A percentile compares a stretch with the other conserved stretches of the same genome.
Conservation (phyloP, 306 rosid species). For the Canavalia gladiata region DNA sequence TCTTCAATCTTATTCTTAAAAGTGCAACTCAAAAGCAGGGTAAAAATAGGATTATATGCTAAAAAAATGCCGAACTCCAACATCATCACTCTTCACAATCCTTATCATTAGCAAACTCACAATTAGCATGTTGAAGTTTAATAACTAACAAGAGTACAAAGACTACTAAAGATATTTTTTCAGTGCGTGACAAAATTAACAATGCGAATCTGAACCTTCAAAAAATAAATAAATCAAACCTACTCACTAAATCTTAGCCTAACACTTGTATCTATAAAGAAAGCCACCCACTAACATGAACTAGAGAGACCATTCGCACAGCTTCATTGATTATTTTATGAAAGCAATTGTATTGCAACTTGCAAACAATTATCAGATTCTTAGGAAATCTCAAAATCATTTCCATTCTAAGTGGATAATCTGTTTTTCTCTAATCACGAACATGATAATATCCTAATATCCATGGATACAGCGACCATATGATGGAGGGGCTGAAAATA, state of each 20-base stretch:
- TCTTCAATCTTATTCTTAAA: not conserved
- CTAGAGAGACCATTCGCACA: conserved; percentile 26
- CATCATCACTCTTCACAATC: not conserved
- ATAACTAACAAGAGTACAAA: not conserved
- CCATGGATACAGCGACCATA: too few species aligned
- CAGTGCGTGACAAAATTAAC: not conserved
- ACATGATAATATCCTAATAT: not conserved
- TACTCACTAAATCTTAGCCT: conserved; percentile 41
- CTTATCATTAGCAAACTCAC: conserved; percentile 18
- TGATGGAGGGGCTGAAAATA: too few species aligned
- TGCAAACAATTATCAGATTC: not conserved
- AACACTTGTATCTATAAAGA: conserved; percentile 41
- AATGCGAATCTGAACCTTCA: conserved; percentile 13
- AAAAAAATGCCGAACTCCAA: conserved; percentile 1
- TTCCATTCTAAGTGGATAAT: not conserved
- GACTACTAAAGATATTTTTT: not conserved
- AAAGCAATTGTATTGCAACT: not conserved
- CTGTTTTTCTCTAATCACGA: not conserved
- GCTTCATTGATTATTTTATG: not conserved
- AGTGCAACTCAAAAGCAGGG: not conserved
- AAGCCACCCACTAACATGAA: conserved; percentile 27
- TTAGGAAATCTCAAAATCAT: not conserved
- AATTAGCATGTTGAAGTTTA: conserved; percentile 36
- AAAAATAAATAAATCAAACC: not conserved
- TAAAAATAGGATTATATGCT: not conserved